A percentile compares a stretch with the other conserved stretches of the same genome.
Conservation (phyloP, 2,329 filamentous ascomycete species). For the Ophiosphaerella narmari region DNA sequence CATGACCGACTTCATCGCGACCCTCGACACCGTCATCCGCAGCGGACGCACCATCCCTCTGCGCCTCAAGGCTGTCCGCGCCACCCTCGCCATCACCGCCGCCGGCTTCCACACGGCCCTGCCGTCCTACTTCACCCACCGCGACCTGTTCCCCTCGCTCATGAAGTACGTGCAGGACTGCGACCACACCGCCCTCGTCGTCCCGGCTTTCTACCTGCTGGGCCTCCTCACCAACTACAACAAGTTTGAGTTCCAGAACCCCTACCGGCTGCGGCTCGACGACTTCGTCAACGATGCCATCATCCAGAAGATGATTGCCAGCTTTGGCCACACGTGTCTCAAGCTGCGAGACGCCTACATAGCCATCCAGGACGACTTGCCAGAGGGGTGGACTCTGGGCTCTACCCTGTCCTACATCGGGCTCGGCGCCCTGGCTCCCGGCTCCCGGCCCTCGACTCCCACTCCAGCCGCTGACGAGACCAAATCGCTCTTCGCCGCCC, state of each 20-base stretch:
- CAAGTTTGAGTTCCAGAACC: conserved; percentile 98
- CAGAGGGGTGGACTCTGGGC: conserved; percentile 84
- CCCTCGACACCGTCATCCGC: conserved; percentile 81
- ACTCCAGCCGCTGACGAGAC: conserved; percentile 77
- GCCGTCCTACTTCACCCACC: conserved; percentile 91
- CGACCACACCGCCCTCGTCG: conserved; percentile 62
- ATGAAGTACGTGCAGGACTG: conserved; percentile 93
- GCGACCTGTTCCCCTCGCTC: conserved; percentile 89
- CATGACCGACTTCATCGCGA: conserved; percentile 85
- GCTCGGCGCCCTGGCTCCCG: conserved; percentile 73
- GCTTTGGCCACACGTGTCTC: conserved; percentile 74
- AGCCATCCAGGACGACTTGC: conserved; percentile 84
- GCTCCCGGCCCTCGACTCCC: conserved; percentile 62
- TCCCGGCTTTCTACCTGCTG: conserved; percentile 79
- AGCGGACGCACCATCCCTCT: conserved; percentile 71
- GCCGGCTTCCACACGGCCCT: conserved; percentile 96
- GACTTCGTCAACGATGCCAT: conserved; percentile 93
- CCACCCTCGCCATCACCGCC: conserved; percentile 81
- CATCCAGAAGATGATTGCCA: conserved; percentile 79
- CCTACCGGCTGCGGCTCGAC: conserved; percentile 86
- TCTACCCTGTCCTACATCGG: conserved; percentile 81
- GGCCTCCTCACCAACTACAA: conserved; percentile 96
- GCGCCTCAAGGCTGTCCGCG: conserved; percentile 78
- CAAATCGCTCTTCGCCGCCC: conserved; percentile 76
- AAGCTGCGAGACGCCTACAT: conserved; percentile 75